Evolutionary conservation across 2,329 filamentous ascomycete genomes (phyloP), one percentile per base, ranked within the genome.

Genomic region (Juglanconis juglandina): DNA sequence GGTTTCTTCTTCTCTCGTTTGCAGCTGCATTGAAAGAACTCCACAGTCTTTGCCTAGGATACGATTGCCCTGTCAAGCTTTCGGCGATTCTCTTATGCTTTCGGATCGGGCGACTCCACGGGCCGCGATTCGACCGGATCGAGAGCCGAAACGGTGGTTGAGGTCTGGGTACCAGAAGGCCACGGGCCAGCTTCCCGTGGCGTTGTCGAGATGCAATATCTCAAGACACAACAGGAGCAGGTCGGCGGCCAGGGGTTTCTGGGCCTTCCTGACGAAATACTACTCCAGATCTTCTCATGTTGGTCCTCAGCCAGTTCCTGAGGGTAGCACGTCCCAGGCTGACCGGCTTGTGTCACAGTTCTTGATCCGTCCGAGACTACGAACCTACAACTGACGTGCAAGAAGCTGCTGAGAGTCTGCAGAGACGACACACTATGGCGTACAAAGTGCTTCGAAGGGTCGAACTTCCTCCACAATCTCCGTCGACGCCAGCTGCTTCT

Each of bases 381-480:
- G 60, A 80, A 74, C 58, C 77, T 94, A 39, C 91, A 93, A 73
- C 80, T 83, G 24, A 85, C 91, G 11, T 94, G 86, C 33, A 85
- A 80, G 64, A 81, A 79, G 49, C 84, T 94, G 61, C 81, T 87
- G 34, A 73, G 77, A 35, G 78, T 95, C 47, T 88, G 85, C 44
- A 87, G 91, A 59, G 91, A 96, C 70, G 84, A 89, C 67, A 82
- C 80, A 44, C 77, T 94, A 41, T 97, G 93, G 93, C 88, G 89
- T 63, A 76, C 81, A 3, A 81, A 87, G 69, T 93, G 89, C 71
- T 91, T 95, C 71, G 80, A 87, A 41, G 78, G 86, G 60, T 94
- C 91, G 14, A 72, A 80, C 39, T 88, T 87, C 71, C 83, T 88
- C 68, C 81, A 85, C 37, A 76, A 79, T n/a, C 81, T 90, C 32